Percentiles rank a stretch among this genome's conserved stretches.
These are phyloP conservation scores for Leishmania gerbilli DNA, from an alignment of 208 protist species.

Conservation along the genomic window DNA sequence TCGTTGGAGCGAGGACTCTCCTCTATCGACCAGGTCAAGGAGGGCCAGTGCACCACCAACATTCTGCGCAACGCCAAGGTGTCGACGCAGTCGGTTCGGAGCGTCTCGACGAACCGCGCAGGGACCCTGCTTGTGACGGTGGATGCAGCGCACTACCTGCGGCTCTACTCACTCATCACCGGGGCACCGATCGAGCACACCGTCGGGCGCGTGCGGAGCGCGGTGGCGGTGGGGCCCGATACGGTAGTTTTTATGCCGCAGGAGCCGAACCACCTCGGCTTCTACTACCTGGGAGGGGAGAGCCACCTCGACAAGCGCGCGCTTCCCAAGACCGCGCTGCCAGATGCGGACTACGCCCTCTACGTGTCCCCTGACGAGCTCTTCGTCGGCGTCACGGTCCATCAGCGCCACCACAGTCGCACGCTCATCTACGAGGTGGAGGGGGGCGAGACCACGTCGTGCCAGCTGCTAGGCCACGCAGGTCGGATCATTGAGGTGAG, in stretches of 20 bases:
- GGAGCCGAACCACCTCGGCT: constrained; percentile 19
- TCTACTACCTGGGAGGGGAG: constrained; percentile 17
- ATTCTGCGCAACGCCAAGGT: constrained; percentile 66
- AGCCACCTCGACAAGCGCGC: constrained; percentile 18
- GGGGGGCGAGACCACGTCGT: constrained; percentile 31
- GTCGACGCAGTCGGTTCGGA: constrained; percentile 41
- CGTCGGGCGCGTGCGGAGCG: constrained; percentile 26
- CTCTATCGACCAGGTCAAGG: constrained; percentile 49
- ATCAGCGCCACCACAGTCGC: constrained; percentile 29
- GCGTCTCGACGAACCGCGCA: constrained; percentile 38
- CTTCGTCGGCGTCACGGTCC: constrained; percentile 33
- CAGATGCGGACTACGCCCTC: constrained; percentile 27
- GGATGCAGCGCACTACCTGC: constrained; percentile 29
- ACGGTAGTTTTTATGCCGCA: constrained; percentile 36
- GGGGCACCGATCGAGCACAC: constrained; percentile 28
- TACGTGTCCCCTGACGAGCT: constrained; percentile 29
- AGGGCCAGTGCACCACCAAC: constrained; percentile 56
- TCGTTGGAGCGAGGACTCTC: constrained; percentile 50
- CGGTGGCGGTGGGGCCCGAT: constrained; percentile 42
- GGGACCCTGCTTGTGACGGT: constrained; percentile 32
- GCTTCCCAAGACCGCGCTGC: constrained; percentile 35
- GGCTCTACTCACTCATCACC: constrained; percentile 48
- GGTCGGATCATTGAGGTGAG: constrained; percentile 39
- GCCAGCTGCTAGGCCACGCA: constrained; percentile 53
- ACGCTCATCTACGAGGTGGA: constrained; percentile 40